phyloP scores from a whole-genome alignment of 1,139 yeast species.

The Debaryomyces coudertii region DNA sequence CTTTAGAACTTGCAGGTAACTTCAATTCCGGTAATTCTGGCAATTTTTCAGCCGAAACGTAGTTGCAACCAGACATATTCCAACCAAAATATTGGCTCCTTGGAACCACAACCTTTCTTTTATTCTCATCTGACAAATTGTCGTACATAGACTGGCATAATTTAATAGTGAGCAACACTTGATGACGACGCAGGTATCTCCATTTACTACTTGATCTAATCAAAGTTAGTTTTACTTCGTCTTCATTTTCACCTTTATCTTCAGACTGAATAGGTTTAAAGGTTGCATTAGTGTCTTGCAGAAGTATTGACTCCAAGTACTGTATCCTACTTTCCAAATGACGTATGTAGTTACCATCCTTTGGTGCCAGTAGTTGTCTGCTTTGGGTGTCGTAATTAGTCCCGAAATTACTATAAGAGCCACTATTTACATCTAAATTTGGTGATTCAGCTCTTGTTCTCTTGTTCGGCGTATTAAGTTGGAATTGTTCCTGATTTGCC shows the following conservation, averaged over 20 bases:
- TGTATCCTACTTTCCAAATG: conserved; percentile 47
- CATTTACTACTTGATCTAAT: conserved; percentile 42
- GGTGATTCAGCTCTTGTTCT: conserved; percentile 21
- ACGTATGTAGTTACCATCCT: conserved; percentile 27
- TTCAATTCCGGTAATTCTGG: conserved; percentile 37
- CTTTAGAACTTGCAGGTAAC: conserved; percentile 18
- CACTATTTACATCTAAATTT: conserved; percentile 15
- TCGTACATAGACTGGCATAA: conserved; percentile 45
- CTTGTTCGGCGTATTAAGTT: neutral
- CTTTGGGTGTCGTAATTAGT: conserved; percentile 16
- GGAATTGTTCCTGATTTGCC: neutral
- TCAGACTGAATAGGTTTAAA: conserved; percentile 20
- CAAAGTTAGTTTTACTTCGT: conserved; percentile 23
- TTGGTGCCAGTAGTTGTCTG: conserved; percentile 11
- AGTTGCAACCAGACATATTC: conserved; percentile 65
- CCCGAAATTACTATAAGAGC: conserved; percentile 10
- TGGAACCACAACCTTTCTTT: conserved; percentile 48
- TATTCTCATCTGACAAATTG: conserved; percentile 41
- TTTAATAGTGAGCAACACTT: conserved; percentile 48
- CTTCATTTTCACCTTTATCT: conserved; percentile 20
- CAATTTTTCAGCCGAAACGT: conserved; percentile 43
- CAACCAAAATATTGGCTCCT: conserved; percentile 66
- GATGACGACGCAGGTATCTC: conserved; percentile 56
- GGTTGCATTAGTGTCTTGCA: conserved; percentile 19
- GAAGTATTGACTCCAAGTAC: conserved; percentile 39